These are phyloP conservation scores for Ogataea corticis DNA, from an alignment of 805 yeast species.

Conservation along the genomic window DNA sequence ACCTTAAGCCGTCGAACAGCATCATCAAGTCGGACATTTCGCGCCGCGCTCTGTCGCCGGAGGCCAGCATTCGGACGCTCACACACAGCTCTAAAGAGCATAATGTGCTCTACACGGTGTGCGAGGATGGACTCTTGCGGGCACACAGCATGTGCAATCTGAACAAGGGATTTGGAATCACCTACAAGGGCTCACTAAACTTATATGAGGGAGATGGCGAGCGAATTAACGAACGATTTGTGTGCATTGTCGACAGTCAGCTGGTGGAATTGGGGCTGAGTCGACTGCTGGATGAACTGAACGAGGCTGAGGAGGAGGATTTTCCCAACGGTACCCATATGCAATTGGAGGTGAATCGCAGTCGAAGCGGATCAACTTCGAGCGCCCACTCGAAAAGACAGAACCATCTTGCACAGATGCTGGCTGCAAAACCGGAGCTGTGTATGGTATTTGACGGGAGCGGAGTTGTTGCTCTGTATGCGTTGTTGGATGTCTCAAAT, in stretches of 20 bases:
- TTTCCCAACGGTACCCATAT: no score
- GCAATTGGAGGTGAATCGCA: slow-evolving; percentile 11
- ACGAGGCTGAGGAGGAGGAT: slow-evolving; percentile 11
- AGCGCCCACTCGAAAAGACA: slow-evolving; percentile 17
- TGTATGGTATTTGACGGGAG: slow-evolving; percentile 43
- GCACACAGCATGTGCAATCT: slow-evolving; percentile 70
- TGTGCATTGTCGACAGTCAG: slow-evolving; percentile 40
- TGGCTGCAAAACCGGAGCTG: slow-evolving; percentile 35
- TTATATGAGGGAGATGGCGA: slow-evolving; percentile 23
- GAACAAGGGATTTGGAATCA: slow-evolving; percentile 57
- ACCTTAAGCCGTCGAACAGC: slow-evolving; percentile 31
- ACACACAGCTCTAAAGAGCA: slow-evolving; percentile 33
- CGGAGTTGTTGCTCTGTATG: slow-evolving; percentile 45
- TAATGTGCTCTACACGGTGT: slow-evolving; percentile 63
- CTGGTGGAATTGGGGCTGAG: slow-evolving; percentile 33
- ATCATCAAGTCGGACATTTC: slow-evolving; percentile 27
- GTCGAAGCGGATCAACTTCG: slow-evolving; percentile 18
- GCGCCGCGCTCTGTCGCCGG: slow-evolving; percentile 7
- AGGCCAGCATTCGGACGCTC: slow-evolving; percentile 7
- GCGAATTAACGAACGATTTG: slow-evolving; percentile 21
- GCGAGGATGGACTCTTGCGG: slow-evolving; percentile 57
- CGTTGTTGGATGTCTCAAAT: slow-evolving; percentile 50
- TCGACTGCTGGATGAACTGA: slow-evolving; percentile 22
- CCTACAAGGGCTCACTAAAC: slow-evolving; percentile 53
- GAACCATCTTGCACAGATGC: slow-evolving; percentile 26